A percentile compares a stretch with the other conserved stretches of the same genome.
These are phyloP conservation scores for Pichia paraexigua DNA, from an alignment of 805 yeast species.

Conservation along the genomic window DNA sequence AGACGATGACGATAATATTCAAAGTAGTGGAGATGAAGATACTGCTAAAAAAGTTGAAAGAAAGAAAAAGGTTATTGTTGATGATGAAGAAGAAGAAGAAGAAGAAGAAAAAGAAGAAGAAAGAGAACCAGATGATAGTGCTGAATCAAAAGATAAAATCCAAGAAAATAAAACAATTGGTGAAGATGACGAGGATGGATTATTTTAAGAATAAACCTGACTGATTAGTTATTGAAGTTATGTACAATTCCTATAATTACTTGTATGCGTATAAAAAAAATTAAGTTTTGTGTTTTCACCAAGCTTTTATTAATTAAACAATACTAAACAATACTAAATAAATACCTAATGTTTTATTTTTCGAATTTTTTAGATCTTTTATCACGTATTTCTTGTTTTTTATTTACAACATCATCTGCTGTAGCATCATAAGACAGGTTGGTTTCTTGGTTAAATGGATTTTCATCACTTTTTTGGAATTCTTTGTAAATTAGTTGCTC, in stretches of 20 bases:
- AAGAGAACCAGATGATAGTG: conserved; percentile 7
- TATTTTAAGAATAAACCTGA: neutral
- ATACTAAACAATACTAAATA: neutral
- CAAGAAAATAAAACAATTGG: neutral
- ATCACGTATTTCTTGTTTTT: conserved; percentile 23
- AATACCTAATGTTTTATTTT: conserved; percentile 13
- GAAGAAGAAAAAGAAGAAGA: conserved; percentile 15
- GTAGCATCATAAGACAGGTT: conserved; percentile 57
- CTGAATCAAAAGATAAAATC: neutral
- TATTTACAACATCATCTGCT: conserved; percentile 40
- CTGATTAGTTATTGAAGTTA: neutral
- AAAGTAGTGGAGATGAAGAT: conserved; percentile 5
- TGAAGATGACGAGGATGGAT: conserved; percentile 11
- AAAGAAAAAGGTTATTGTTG: conserved; percentile 12
- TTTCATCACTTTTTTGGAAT: conserved; percentile 71
- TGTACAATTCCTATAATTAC: neutral
- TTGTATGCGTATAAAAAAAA: neutral
- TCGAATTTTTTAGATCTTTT: conserved; percentile 28
- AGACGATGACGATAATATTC: conserved; percentile 4
- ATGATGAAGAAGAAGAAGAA: conserved; percentile 19
- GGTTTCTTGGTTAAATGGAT: conserved; percentile 77
- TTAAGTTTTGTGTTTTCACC: no score
- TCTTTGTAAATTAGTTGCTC: conserved; percentile 71
- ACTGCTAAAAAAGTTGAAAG: conserved; percentile 20
- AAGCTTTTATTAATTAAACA: neutral